phyloP scores from a whole-genome alignment of 371 early-diverging fungal genomes.

The Mortierella sp. region DNA sequence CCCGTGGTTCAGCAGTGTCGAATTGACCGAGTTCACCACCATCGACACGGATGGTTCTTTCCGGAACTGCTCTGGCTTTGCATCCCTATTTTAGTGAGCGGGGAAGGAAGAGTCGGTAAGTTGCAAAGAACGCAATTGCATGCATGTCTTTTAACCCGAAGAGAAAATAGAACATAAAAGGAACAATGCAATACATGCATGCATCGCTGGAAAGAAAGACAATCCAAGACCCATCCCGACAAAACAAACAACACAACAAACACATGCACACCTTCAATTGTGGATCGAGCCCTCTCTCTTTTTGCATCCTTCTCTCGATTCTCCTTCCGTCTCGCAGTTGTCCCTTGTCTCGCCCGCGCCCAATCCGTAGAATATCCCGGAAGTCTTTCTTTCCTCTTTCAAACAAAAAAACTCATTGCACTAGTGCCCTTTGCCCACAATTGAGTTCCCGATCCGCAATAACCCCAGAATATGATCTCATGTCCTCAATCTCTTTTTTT shows the following conservation, averaged over 20 bases:
- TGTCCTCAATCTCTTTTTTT: neutral
- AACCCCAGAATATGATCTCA: conserved; percentile 24
- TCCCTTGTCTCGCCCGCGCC: conserved; percentile 1
- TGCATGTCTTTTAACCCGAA: neutral
- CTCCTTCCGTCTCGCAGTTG: neutral
- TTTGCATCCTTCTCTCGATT: neutral
- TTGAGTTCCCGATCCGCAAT: conserved; percentile 46
- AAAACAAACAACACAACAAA: neutral
- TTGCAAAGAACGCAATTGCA: too few relatives aligned
- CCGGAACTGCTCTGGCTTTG: conserved; percentile 86
- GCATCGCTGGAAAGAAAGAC: conserved; percentile 3
- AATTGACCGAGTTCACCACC: conserved; percentile 87
- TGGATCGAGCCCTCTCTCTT: neutral
- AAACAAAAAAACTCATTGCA: neutral
- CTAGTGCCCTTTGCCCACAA: conserved; percentile 2
- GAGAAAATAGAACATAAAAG: neutral
- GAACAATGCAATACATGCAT: neutral
- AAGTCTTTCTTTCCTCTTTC: too few relatives aligned
- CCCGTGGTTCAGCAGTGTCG: conserved; percentile 86
- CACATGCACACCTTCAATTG: conserved; percentile 10
- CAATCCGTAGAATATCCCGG: neutral
- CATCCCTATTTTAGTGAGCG: conserved; percentile 66
- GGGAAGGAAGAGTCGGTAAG: neutral
- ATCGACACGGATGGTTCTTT: conserved; percentile 78
- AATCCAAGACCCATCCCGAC: neutral